phyloP scores from a whole-genome alignment of 1,284 basidiomycete species.

The Tetrapyrgos nigripes region DNA sequence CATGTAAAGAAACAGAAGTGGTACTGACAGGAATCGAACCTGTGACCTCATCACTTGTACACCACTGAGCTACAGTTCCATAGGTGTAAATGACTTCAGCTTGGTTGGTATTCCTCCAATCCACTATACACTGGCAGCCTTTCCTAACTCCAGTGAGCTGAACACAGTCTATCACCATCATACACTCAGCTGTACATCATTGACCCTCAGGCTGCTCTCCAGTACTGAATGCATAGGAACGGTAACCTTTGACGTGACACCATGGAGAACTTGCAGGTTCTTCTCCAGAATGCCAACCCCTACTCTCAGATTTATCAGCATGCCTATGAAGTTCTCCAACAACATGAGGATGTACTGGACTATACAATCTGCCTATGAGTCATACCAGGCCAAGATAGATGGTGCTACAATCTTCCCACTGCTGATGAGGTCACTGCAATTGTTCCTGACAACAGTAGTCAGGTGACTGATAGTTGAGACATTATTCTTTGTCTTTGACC shows the following conservation, averaged over 20 bases:
- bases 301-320: slow-evolving; percentile 37
- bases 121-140: no score
- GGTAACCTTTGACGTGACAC: slow-evolving; percentile 20
- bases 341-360: slow-evolving; percentile 20
- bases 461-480: slow-evolving; percentile 28
- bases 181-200: slow-evolving; percentile 46
- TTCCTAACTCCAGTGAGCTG: no score
- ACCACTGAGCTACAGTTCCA: no score
- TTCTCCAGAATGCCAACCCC: slow-evolving; percentile 30
- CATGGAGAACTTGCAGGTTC: slow-evolving; percentile 33
- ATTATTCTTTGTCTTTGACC: slow-evolving; percentile 37
- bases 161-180: no score
- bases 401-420: slow-evolving; percentile 43
- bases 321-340: slow-evolving; percentile 35
- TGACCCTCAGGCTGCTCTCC: slow-evolving; percentile 31
- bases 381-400: slow-evolving; percentile 27
- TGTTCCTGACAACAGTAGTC: slow-evolving; percentile 31
- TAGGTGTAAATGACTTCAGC: no score
- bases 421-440: slow-evolving; percentile 46
- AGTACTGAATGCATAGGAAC: slow-evolving; percentile 20
- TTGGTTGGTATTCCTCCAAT: no score
- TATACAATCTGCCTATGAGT: slow-evolving; percentile 27
- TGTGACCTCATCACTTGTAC: no score
- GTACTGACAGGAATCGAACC: no score
- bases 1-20: no score